Base-by-base conservation (phyloP, 352 stramenopile species). In the Ochromonadaceae sp. region DNA sequence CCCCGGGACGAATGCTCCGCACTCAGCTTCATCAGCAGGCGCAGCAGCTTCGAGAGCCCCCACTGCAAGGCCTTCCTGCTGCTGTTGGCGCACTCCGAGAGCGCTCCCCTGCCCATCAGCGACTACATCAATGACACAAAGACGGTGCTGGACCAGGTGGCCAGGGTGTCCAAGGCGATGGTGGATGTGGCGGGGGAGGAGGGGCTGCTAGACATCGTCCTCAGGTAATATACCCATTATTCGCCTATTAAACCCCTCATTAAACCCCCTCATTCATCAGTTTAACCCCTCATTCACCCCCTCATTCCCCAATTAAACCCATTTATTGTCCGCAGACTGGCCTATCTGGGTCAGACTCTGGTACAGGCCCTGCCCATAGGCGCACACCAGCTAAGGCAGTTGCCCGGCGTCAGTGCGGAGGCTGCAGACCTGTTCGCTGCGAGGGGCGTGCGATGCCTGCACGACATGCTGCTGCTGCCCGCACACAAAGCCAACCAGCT, bases 41-140 rank as follows among this genome's bases (percentile, higher is more conserved):
- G 50, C 12, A 47, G 22, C n/a, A 61, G 40, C 14, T 58, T 52
- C 32, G 67, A 70, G 39, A 61, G 56, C 22, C 47, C 73, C 1
- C 56, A 81, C 58, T 48, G 44, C 52, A 94, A 95, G 74, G 71
- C 78, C 0, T 82, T 86, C 15, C 71, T 92, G 15, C 61, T 75
- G 31, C 44, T 74, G 15, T 59, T 98, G 75, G 92, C 95, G 68
- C 87, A 96, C 72, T 76, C 98, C 56, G 79, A 86, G 67, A 81
- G 83, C 14, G 72, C 86, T 36, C 79, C 82, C 17, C 78, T 98
- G 67, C 93, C 95, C 0, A 97, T 97, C 26, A 96, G 81, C 59
- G 93, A 99, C 72, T 98, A 97, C 70, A 79, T 84, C 22, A 98
- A 96, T 63, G 95, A 99, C 70, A 86, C 95, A 26, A 87, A 86